Evolutionary conservation across 306 rosid species (phyloP), one percentile per base, ranked within the genome.

Genomic region (Cyclanthera cordifolia): DNA sequence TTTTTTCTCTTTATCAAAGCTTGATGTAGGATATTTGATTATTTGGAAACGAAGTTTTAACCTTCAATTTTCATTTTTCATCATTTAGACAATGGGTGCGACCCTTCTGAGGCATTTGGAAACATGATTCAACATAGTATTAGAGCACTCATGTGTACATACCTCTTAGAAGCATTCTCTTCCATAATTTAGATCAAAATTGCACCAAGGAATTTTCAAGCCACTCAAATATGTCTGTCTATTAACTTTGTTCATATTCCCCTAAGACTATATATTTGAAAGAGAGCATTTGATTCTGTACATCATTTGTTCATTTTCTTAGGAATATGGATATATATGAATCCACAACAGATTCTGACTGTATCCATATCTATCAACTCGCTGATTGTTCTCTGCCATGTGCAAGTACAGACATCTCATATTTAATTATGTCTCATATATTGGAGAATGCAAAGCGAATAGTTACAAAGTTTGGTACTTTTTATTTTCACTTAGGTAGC

Each of bases 11-110:
- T 60, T 9, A 34, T 60, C 0, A 4, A 10, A n/a, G 67, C 4
- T 58, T n/a, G 66, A 58, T 58, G 12, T n/a, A 59, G 17, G 25
- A 58, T 32, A 59, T 58, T 58, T 59, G 47, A 32, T 59, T 3
- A 9, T 8, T 59, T 8, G 9, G 24, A 59, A 16, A 7, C 4
- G n/a, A n/a, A n/a, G 14, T 43, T 43, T 10, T 43, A 10, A 15
- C 48, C 16, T 43, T 43, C 15, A 43, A 34, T 34, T 34, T 34
- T 34, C 41, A 34, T 34, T 34, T 34, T 43, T 10, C 48, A 43
- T 43, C 48, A 43, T 43, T 43, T 10, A 43, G 48, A 12, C 15
- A 15, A 43, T 43, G 41, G 8, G 41, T 34, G 41, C 1, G 41
- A 34, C 8, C 5, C 41, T 34, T 8, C 8, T 5, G 8, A 34